Evolutionary conservation across 2,329 filamentous ascomycete species (phyloP).

Genomic region (Aspergillus aculeatinus): DNA sequence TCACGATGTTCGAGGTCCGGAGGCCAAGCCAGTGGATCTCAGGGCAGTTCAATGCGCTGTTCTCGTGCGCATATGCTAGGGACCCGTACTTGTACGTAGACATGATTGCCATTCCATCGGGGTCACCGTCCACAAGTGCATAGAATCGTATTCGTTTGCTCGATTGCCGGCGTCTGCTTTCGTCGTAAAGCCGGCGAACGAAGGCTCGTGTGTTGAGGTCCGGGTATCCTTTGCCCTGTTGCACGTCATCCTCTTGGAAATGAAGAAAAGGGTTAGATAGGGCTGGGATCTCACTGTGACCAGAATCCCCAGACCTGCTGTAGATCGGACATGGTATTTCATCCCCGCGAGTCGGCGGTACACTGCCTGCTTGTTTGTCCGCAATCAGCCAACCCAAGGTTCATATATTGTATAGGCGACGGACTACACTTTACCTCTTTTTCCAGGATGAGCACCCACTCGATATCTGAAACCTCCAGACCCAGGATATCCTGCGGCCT

Average conservation of each 20-base stretch:
- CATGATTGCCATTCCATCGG: slow-evolving; percentile 62
- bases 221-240: slow-evolving; percentile 63
- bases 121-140: slow-evolving; percentile 60
- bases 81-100: slow-evolving; percentile 65
- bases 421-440: slow-evolving; percentile 54
- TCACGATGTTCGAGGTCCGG: slow-evolving; percentile 39
- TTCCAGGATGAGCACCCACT: slow-evolving; percentile 63
- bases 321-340: slow-evolving; percentile 43
- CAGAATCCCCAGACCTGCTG: slow-evolving; percentile 51
- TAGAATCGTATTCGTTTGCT: slow-evolving; percentile 45
- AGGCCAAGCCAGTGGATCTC: slow-evolving; percentile 60
- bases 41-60: slow-evolving; percentile 46
- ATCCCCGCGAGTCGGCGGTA: slow-evolving; percentile 58
- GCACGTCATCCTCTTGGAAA: background rate
- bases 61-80: slow-evolving; percentile 55
- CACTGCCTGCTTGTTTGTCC: slow-evolving; percentile 48
- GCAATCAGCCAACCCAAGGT: background rate
- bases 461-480: slow-evolving; percentile 46
- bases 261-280: background rate
- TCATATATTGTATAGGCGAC: background rate
- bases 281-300: slow-evolving; percentile 50
- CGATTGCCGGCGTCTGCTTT: slow-evolving; percentile 17
- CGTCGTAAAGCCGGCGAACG: slow-evolving; percentile 46
- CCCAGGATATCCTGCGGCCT: slow-evolving; percentile 45
- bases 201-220: slow-evolving; percentile 59